Evolutionary conservation across 2,329 filamentous ascomycete genomes (phyloP), one percentile per base, ranked within the genome.

Genomic region (Aspergillus sp.): DNA sequence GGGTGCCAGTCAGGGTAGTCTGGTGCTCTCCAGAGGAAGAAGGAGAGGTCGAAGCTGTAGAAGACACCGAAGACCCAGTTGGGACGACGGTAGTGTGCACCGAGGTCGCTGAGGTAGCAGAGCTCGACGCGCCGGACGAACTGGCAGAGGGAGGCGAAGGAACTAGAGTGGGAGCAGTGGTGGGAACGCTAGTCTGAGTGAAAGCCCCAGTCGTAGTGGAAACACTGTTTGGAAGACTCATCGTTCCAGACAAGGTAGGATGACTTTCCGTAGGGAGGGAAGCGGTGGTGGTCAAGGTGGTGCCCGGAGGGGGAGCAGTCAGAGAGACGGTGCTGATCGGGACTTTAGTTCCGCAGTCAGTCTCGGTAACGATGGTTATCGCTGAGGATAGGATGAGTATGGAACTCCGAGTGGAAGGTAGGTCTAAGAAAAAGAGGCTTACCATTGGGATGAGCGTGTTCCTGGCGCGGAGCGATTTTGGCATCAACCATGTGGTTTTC

Each of bases 321-420:
- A 21, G 14, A 17, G 40, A 42, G 9, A 42, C 40, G 11, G n/a
- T n/a, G 17, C 16, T 21, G 13, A 23, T 38, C 43, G 5, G 51
- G 23, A 20, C n/a, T 41, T 13, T 23, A 25, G 53, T 36, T 17
- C 43, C 54, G 44, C 59, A 61, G 3, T 56, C 42, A 13, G 64
- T 67, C n/a, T 60, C 56, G 14, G 63, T 66, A 16, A 62, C 49
- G 23, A 10, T 31, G 6, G 32, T 58, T 32, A 56, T 29, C 23
- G 3, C 20, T 31, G 19, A 49, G 17, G 5, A 21, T 2, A n/a
- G 16, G 5, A 7, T n/a, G 5, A 9, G 5, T n/a, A 20, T 6
- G 10, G 10, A 42, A 42, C n/a, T 3, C 5, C n/a, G 19, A 20
- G 14, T 38, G 20, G 40, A 13, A 20, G 40, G 10, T 42, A 42